Base-by-base conservation (phyloP, 352 stramenopile genomes). In the Phytophthora cajani region DNA sequence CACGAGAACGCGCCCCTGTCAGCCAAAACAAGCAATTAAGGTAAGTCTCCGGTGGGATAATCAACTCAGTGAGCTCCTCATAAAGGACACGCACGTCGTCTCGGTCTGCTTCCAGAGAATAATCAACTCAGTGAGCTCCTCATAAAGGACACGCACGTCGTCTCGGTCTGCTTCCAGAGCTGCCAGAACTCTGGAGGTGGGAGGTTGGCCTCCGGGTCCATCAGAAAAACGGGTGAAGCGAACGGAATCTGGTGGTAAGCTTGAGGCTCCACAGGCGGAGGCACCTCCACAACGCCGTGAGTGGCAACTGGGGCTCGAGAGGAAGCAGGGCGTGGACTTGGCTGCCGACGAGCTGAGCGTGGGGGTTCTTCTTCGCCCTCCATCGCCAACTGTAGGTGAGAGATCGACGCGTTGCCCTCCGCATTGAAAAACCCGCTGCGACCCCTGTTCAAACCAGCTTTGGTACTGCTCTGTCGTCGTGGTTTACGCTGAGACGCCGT, bases 1-100 rank as follows among this genome's bases (percentile, higher is more conserved):
- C 87, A 94, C 40, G 87, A 92, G 49, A 94, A 94, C 1, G 85
- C 88, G 40, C 87, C 87, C 12, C 85, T 93, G 56, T 54, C 56
- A 4, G 33, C 2, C 36, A 59, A 36, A n/a, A 12, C 38, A n/a
- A 44, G 7, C 30, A 36, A 7, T 36, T n/a, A 44, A 16, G 16
- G 12, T 44, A 3, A 44, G 38, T 44, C 36, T 16, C 12, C 12
- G 36, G 7, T 36, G 7, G 0, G 30, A 11, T 11, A 42, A 42
- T 12, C 36, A 7, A 44, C 38, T 44, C 27, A 8, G 5, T 44
- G 12, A 5, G 14, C 38, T 23, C 21, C 21, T 23, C 21, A 23
- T 23, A 23, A 23, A 23, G 21, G 42, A 8, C 23, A 23, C 42
- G 42, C 79, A 92, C 83, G 81, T 89, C n/a, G 85, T 92, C 63